phyloP scores from a whole-genome alignment of 2,329 filamentous ascomycete species.

The Berkeleyomyces rouxiae region DNA sequence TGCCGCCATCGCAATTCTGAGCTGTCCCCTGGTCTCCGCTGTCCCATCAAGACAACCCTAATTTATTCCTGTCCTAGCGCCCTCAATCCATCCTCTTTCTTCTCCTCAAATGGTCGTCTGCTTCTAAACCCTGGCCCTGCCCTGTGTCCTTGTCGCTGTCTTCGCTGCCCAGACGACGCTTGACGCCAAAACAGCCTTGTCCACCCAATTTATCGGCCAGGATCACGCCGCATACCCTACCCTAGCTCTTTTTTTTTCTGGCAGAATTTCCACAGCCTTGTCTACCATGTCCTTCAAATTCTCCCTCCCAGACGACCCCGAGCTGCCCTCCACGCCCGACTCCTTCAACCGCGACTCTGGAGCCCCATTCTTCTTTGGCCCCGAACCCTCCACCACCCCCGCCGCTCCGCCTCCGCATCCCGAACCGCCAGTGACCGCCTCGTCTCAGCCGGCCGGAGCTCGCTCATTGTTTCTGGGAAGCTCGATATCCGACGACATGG shows the following conservation, averaged over 20 bases:
- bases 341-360: conserved; percentile 17
- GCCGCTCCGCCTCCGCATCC: conserved; percentile 21
- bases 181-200: not conserved
- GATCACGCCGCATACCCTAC: not conserved
- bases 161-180: not conserved
- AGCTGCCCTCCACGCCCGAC: conserved; percentile 34
- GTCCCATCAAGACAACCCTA: not conserved
- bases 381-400: conserved; percentile 36
- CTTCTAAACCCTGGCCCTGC: not conserved
- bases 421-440: conserved; percentile 20
- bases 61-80: not conserved
- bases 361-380: conserved; percentile 25
- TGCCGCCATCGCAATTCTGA: not conserved
- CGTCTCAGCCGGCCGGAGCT: conserved; percentile 39
- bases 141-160: not conserved
- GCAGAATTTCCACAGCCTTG: conserved; percentile 8
- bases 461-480: conserved; percentile 39
- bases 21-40: not conserved
- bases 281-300: conserved; percentile 26
- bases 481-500: conserved; percentile 32
- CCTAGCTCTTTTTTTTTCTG: not conserved
- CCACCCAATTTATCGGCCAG: not conserved
- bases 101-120: not conserved
- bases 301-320: conserved; percentile 28
- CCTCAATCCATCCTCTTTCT: not conserved